phyloP scores from a whole-genome alignment of 805 yeast species.

The Zygoascus ofunaensis region DNA sequence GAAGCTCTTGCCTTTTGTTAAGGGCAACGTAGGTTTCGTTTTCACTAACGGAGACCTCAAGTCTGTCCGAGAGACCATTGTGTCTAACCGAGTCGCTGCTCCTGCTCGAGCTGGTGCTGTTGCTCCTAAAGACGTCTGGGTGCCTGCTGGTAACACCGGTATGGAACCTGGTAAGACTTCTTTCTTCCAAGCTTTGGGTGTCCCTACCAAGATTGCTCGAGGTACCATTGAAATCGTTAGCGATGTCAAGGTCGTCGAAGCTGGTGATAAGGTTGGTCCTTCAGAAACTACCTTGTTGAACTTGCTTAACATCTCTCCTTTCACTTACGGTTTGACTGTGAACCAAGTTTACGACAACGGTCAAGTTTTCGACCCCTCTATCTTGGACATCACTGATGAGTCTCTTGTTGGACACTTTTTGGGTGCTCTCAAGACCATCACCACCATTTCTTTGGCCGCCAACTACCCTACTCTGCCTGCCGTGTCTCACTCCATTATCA shows the following conservation, averaged over 20 bases:
- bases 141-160: constrained; percentile 99
- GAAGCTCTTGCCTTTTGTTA: constrained; percentile 87
- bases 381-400: constrained; percentile 97
- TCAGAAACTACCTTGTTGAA: constrained; percentile 98
- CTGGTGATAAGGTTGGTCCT: constrained; percentile 88
- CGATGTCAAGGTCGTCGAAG: constrained; percentile 90
- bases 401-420: constrained; percentile 89
- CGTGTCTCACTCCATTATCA: constrained; percentile 96
- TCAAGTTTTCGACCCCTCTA: constrained; percentile 92
- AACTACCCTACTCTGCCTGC: constrained; percentile 99
- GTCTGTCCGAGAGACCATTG: constrained; percentile 78
- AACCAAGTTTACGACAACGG: constrained; percentile 98
- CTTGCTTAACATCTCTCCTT: constrained; percentile 99
- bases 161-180: constrained; percentile 99
- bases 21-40: constrained; percentile 98
- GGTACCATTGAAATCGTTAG: constrained; percentile 99
- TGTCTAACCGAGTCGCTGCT: constrained; percentile 96
- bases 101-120: constrained; percentile 99
- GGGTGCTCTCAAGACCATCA: constrained; percentile 85
- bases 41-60: constrained; percentile 96
- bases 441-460: constrained; percentile 93
- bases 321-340: constrained; percentile 96
- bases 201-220: constrained; percentile 99
- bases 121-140: constrained; percentile 96
- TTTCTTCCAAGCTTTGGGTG: constrained; percentile 99